Evolutionary conservation across 2,329 filamentous ascomycete genomes (phyloP), one percentile per base, ranked within the genome.

Genomic region (Lachnellula suecica): DNA sequence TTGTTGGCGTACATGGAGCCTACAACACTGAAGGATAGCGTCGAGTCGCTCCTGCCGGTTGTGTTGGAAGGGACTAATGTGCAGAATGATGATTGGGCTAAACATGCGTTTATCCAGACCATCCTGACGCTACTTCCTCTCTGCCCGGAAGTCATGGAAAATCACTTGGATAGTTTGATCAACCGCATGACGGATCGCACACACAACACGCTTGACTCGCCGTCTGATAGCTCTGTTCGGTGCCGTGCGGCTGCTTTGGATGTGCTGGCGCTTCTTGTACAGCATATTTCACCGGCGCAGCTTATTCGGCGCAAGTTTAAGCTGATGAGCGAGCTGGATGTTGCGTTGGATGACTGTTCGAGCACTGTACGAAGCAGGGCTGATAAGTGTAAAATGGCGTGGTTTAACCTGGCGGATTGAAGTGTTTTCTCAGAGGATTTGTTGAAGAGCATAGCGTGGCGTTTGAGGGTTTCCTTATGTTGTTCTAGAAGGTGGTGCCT

Each of bases 151-250:
- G 29, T 59, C 11, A 52, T 66, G 4, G 55, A 63, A 42, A 56
- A 58, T 15, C 55, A 69, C 51, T 50, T 67, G 4, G 57, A 65
- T 44, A 57, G 54, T 7, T 49, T 68, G 1, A 63, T 69, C 22
- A 60, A 57, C n/a, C 53, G 60, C 1, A 62, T 69, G 59, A 60
- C 59, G 1, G 59, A 61, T 51, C 59, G 63, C 17, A 59, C 59
- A 9, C 60, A 59, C 8, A 64, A 66, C n/a, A 65, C 63, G 1
- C 54, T 56, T n/a, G 55, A 57, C 24, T 56, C 55, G n/a, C 64
- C 63, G 1, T 63, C 61, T 2, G 63, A 63, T 45, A 49, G 51
- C 9, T 54, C 45, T n/a, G 49, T 59, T 5, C 40, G 51, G 4
- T 62, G 61, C 35, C 57, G 65, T 44, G 51, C 51, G 1, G 55